Base-by-base conservation (phyloP, 2,329 filamentous ascomycete genomes). In the Colletotrichum cereale region DNA sequence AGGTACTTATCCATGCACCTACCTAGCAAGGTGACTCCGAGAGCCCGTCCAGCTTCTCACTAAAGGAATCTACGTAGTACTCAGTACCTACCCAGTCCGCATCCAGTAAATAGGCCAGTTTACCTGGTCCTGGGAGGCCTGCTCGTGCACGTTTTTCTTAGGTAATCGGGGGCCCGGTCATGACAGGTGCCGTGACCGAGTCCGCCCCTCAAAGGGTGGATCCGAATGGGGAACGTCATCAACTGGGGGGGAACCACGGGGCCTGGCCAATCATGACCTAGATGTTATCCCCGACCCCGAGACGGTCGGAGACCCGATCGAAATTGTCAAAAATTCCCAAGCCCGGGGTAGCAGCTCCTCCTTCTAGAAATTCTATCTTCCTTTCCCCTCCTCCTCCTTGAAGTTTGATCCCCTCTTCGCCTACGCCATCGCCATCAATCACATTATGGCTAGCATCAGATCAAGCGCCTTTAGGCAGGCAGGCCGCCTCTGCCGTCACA, bases 401-500 rank as follows among this genome's bases (percentile, higher is more conserved):
- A 68, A 74, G 60, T 56, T 73, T 72, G 67, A 55, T 66, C 74
- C 70, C 61, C 62, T 18, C 10, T 31, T 50, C 55, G 70, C 68
- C 71, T 66, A 70, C 65, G 71, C 67, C 73, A 72, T 74, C 67
- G 29, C 52, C 61, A 68, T 65, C 73, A 65, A 67, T 62, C 64
- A 42, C 74, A 80, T 72, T 77, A 93, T 93, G 91, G 86, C 89
- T 76, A 89, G 85, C 79, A 82, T 91, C 80, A 87, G 91, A 82
- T 90, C 92, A 72, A 87, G 88, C 78, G 89, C 91, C 77, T 85
- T 94, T 83, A 91, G 93, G 85, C 93, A 95, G 87, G 92, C 92
- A 76, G 90, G 93, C 74, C 87, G 88, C 78, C 84, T 89, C 65
- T 83, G 84, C 77, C 79, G 85, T 62, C 83, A 80, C 77, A 77